These are phyloP conservation scores for Sporothrix brasiliensis DNA, from an alignment of 2,329 filamentous ascomycete genomes.

Conservation along the genomic window DNA sequence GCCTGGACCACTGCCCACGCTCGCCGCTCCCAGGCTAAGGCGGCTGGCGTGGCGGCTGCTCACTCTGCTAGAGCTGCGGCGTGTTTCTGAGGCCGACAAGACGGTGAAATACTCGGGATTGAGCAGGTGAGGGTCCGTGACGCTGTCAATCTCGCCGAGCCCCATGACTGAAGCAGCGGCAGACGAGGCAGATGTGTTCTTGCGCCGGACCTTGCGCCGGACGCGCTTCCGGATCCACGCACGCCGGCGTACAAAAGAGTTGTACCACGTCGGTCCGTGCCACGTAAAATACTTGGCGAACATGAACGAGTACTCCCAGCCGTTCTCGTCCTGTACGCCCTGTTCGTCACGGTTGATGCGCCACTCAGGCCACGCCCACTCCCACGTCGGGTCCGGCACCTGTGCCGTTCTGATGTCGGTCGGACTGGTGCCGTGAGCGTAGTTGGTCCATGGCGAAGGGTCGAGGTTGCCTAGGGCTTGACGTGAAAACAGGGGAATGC, in stretches of 20 bases:
- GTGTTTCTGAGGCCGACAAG: conserved; percentile 55
- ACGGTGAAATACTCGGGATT: conserved; percentile 81
- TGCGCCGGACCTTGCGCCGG: conserved; percentile 60
- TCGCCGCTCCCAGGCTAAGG: conserved; percentile 41
- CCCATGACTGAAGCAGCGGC: conserved; percentile 23
- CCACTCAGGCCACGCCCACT: conserved; percentile 77
- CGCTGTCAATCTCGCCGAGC: conserved; percentile 45
- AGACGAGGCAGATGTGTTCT: conserved; percentile 35
- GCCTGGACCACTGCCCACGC: conserved; percentile 40
- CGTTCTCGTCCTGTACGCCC: conserved; percentile 70
- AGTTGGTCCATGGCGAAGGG: conserved; percentile 83
- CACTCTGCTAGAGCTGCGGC: conserved; percentile 48
- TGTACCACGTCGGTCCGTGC: conserved; percentile 92
- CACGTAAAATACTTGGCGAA: conserved; percentile 76
- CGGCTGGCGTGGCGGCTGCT: conserved; percentile 39
- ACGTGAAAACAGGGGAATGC: conserved; percentile 84
- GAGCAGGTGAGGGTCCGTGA: conserved; percentile 64
- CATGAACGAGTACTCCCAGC: conserved; percentile 94
- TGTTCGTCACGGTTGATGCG: conserved; percentile 68
- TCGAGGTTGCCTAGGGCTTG: conserved; percentile 85
- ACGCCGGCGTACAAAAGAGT: conserved; percentile 87
- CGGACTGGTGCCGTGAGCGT: conserved; percentile 60
- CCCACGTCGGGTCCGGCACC: conserved; percentile 92
- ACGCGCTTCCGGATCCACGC: conserved; percentile 84
- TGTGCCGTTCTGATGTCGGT: conserved; percentile 81